Base-by-base conservation (phyloP, 2,329 filamentous ascomycete genomes). In the Pseudocercospora cruenta region DNA sequence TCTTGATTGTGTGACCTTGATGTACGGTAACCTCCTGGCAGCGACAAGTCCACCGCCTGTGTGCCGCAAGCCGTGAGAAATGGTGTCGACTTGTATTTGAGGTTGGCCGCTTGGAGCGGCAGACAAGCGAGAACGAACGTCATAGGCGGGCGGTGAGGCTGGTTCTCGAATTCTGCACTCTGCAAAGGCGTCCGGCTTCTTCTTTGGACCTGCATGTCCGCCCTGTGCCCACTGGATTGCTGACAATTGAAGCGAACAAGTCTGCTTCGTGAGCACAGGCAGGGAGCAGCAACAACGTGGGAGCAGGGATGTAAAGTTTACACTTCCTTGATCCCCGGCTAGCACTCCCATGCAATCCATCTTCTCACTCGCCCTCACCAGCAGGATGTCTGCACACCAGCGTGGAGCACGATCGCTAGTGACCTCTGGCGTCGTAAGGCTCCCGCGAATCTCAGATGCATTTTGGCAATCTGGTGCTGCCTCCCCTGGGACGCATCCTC, bases 201-300 rank as follows among this genome's bases (percentile, higher is more conserved):
- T 24, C 24, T 51, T 51, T 51, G 51, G 51, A 55, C 51, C 51
- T 55, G 51, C 51, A 54, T 53, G 21, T 53, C 49, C 22, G 49
- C 49, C 49, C 19, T 26, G 19, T 14, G 21, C 49, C 49, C 8
- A 14, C 21, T 53, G 8, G 51, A 28, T 54, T 54, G 51, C 51
- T 54, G 21, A 54, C 45, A 22, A 21, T 10, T 6, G 36, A 39
- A 39, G 36, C 36, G 36, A 39, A 39, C 4, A 39, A 39, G 36
- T 39, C 36, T 39, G 36, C 36, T 36, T 36, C 8, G 33, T 36
- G 33, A 36, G 9, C 9, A 14, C 2, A 9, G 8, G 36, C 36
- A n/a, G 14, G 14, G 36, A 39, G 36, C 36, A 39, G 39, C 39
- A 43, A 43, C 16, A 43, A 43, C 39, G 39, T 43, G 39, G 39